A percentile compares a stretch with the other conserved stretches of the same genome.
Conservation (phyloP, 441 rosid genomes). For the Eutrema salsugineum region DNA sequence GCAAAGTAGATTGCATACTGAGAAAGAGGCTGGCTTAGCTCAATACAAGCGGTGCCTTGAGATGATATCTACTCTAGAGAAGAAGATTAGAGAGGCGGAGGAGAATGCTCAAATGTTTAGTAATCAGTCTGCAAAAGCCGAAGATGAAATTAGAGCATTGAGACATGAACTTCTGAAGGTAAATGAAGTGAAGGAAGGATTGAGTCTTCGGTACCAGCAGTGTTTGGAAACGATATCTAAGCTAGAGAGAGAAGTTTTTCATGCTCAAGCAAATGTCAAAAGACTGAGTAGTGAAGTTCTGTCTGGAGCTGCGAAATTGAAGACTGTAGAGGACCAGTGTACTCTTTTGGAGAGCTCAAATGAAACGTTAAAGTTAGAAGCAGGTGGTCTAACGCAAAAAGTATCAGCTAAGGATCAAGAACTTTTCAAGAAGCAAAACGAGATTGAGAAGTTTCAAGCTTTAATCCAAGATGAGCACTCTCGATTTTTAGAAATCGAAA, state of each 20-base stretch:
- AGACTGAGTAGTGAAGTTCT: conserved; percentile 62
- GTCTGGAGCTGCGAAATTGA: conserved; percentile 54
- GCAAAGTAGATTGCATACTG: conserved; percentile 41
- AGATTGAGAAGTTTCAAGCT: conserved; percentile 62
- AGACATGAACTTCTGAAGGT: conserved; percentile 49
- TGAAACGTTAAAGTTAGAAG: conserved; percentile 63
- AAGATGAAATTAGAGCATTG: conserved; percentile 51
- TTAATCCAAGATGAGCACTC: conserved; percentile 67
- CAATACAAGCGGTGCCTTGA: conserved; percentile 55
- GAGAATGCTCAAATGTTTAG: conserved; percentile 51
- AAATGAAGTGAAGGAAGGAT: conserved; percentile 51
- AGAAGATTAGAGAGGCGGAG: conserved; percentile 57
- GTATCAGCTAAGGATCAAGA: conserved; percentile 73
- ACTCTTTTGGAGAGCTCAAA: conserved; percentile 63
- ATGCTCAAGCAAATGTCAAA: conserved; percentile 57
- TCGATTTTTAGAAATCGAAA: conserved; percentile 70
- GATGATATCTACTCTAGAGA: conserved; percentile 62
- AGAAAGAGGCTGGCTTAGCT: conserved; percentile 47
- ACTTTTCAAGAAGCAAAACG: conserved; percentile 59
- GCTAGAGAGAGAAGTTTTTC: conserved; percentile 64
- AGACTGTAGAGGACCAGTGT: conserved; percentile 56
- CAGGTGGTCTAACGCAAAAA: conserved; percentile 60
- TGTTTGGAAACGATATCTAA: conserved; percentile 59
- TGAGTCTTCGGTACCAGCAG: conserved; percentile 45
- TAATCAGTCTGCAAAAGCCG: conserved; percentile 61